Conservation (phyloP, 306 rosid genomes). For the Prunus davidiana region DNA sequence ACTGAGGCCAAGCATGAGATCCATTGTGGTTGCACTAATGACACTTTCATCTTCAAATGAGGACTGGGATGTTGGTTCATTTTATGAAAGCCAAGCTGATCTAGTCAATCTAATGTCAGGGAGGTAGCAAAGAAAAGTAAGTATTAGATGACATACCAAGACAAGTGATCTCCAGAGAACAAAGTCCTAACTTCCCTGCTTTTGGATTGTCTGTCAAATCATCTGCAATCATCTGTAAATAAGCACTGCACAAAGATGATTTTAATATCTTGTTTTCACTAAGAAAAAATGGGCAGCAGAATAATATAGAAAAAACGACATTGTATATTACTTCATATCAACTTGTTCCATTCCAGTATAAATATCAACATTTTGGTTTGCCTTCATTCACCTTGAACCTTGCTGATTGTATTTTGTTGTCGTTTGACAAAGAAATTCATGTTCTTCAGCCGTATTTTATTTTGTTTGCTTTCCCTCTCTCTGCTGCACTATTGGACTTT, state of each 20-base stretch:
- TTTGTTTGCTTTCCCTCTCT: too few species aligned
- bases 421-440: neutral
- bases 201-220: neutral
- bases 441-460: too few species aligned
- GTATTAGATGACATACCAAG: neutral
- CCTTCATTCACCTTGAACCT: too few species aligned
- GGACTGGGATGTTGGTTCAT: constrained; percentile 70
- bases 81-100: constrained; percentile 49
- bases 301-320: neutral
- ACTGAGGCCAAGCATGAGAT: constrained; percentile 85
- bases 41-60: constrained; percentile 62
- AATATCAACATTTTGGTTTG: neutral
- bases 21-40: constrained; percentile 66
- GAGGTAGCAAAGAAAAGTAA: constrained; percentile 29
- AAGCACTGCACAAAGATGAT: neutral
- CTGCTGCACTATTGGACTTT: too few species aligned
- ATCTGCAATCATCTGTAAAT: neutral
- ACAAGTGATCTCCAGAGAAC: neutral
- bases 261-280: neutral
- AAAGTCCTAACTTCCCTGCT: constrained; percentile 1
- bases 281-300: neutral
- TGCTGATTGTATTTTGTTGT: too few species aligned
- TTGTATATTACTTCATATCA: neutral
- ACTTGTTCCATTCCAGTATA: neutral
- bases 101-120: constrained; percentile 47